Evolutionary conservation across 2,329 filamentous ascomycete genomes (phyloP).

Genomic region (Lomentospora prolificans): DNA sequence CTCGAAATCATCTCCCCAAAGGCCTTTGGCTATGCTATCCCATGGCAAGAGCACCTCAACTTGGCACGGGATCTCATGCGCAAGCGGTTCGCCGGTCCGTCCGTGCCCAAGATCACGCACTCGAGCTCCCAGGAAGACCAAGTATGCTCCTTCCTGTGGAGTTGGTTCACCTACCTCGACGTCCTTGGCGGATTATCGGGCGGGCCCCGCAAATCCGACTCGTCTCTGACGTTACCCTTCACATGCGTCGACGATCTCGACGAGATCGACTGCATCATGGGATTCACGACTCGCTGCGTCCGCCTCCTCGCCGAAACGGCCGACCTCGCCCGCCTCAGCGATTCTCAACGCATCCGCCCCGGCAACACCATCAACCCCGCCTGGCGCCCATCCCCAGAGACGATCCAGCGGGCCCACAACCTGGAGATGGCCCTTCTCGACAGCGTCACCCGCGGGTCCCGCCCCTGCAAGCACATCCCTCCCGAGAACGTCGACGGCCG

Average conservation of each 20-base stretch:
- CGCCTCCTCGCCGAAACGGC: slow-evolving; percentile 55
- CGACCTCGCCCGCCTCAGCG: slow-evolving; percentile 59
- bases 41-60: slow-evolving; percentile 71
- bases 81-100: slow-evolving; percentile 32
- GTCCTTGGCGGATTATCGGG: slow-evolving; percentile 65
- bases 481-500: slow-evolving; percentile 39
- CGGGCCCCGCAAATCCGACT: slow-evolving; percentile 37
- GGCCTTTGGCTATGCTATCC: slow-evolving; percentile 68
- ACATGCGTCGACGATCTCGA: slow-evolving; percentile 44
- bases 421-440: slow-evolving; percentile 53
- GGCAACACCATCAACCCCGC: slow-evolving; percentile 23
- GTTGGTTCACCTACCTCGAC: slow-evolving; percentile 80
- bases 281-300: slow-evolving; percentile 28
- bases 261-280: slow-evolving; percentile 70
- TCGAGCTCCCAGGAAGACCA: slow-evolving; percentile 27
- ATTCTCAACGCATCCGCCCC: slow-evolving; percentile 50
- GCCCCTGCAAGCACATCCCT: slow-evolving; percentile 36
- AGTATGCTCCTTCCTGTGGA: slow-evolving; percentile 63
- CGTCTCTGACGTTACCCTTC: slow-evolving; percentile 41
- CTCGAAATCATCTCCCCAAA: slow-evolving; percentile 76
- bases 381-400: slow-evolving; percentile 50
- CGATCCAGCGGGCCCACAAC: slow-evolving; percentile 45
- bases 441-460: slow-evolving; percentile 34
- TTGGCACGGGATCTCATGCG: slow-evolving; percentile 68
- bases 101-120: slow-evolving; percentile 19